Conservation (phyloP, 225 moss, liverwort and hornwort species). For the Pseudoscleropodium purum region DNA sequence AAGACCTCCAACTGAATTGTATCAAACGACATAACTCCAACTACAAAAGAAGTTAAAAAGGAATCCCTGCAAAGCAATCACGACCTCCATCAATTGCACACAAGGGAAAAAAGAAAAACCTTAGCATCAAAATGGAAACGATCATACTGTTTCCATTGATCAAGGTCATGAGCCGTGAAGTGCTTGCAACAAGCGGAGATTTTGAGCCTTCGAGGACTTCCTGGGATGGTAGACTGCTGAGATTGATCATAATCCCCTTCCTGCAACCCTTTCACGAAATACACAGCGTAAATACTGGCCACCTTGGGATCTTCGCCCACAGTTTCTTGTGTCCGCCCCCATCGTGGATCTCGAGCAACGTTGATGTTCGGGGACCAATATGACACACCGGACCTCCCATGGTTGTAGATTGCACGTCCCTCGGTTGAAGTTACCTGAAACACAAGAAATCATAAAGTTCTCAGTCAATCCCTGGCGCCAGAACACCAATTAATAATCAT, state of each 20-base stretch:
- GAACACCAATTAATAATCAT: background rate
- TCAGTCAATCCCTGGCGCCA: background rate
- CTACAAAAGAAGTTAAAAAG: background rate
- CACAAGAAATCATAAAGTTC: background rate
- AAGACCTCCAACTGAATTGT: background rate
- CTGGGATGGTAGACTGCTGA: background rate
- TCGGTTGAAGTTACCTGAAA: slow-evolving; percentile 70
- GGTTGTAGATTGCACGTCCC: slow-evolving; percentile 52
- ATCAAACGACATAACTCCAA: background rate
- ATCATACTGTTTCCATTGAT: slow-evolving; percentile 59
- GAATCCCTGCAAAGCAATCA: background rate
- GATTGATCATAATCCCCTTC: slow-evolving; percentile 24
- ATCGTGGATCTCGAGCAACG: slow-evolving; percentile 53
- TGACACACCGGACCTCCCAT: slow-evolving; percentile 44
- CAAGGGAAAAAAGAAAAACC: slow-evolving; percentile 15
- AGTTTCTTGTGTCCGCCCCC: slow-evolving; percentile 57
- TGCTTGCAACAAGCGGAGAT: slow-evolving; percentile 93
- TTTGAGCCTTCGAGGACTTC: slow-evolving; percentile 45
- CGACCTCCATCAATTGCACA: background rate
- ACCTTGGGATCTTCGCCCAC: slow-evolving; percentile 50
- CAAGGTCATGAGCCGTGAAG: slow-evolving; percentile 87
- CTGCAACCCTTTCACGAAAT: slow-evolving; percentile 53
- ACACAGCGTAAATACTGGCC: slow-evolving; percentile 22
- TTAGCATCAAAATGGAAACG: slow-evolving; percentile 70
- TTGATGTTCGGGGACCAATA: slow-evolving; percentile 66